A percentile compares a stretch with the other conserved stretches of the same genome.
These are phyloP conservation scores for Pholiota microspora DNA, from an alignment of 768 basidiomycete genomes.

Conservation along the genomic window DNA sequence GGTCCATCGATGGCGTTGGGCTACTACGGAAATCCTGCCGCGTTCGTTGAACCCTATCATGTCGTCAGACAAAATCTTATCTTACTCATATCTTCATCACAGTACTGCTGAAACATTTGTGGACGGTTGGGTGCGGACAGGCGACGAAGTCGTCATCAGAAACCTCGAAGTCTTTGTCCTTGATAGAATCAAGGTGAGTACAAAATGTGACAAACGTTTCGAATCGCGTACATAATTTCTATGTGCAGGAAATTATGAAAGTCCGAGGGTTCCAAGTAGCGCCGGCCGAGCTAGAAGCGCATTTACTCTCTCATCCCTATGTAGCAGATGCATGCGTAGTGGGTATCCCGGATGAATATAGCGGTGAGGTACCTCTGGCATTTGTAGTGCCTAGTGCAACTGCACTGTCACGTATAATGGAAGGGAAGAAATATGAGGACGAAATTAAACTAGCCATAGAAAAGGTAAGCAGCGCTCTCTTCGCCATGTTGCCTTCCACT, in stretches of 20 bases:
- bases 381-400: conserved; percentile 56
- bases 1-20: conserved; percentile 60
- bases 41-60: conserved; percentile 37
- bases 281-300: conserved; percentile 67
- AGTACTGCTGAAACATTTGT: conserved; percentile 67
- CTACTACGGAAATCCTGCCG: conserved; percentile 56
- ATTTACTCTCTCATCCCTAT: conserved; percentile 57
- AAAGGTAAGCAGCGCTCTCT: conserved; percentile 42
- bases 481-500: neutral
- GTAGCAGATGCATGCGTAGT: conserved; percentile 66
- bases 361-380: conserved; percentile 72
- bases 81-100: neutral
- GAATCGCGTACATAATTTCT: neutral
- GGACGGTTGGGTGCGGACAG: conserved; percentile 66
- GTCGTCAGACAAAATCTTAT: neutral
- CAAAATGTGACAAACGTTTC: neutral
- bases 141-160: conserved; percentile 70
- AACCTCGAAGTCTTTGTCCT: conserved; percentile 65
- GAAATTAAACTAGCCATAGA: conserved; percentile 44
- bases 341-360: conserved; percentile 69
- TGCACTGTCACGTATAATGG: conserved; percentile 33
- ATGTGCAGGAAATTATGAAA: conserved; percentile 65
- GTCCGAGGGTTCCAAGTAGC: conserved; percentile 60
- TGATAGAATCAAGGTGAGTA: conserved; percentile 67
- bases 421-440: conserved; percentile 30